Percentiles rank a stretch among this genome's conserved stretches.
Evolutionary conservation across 192 early-diverging fungal genomes (phyloP).

Genomic region (Coemansia furcata): DNA sequence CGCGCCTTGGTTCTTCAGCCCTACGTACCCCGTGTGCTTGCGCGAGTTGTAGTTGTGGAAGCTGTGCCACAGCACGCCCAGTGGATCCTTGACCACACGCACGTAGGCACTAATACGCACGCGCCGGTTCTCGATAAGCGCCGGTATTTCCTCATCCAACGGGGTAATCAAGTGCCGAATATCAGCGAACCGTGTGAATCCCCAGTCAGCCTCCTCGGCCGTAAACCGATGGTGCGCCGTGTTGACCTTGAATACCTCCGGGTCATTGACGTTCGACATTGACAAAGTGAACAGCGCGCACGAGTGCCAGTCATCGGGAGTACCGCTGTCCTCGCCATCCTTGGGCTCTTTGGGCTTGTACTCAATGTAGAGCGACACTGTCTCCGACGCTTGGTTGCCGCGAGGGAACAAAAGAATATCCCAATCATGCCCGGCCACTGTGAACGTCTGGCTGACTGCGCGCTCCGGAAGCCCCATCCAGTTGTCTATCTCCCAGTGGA

Average conservation of each 20-base stretch:
- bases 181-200: constrained; percentile 78
- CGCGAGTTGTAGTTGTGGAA: constrained; percentile 93
- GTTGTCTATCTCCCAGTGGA: constrained; percentile 49
- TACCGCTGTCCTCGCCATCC: constrained; percentile 13
- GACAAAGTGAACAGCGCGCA: constrained; percentile 81
- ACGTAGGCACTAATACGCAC: constrained; percentile 70
- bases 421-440: constrained; percentile 57
- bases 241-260: constrained; percentile 54
- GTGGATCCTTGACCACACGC: constrained; percentile 78
- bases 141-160: constrained; percentile 37
- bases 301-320: constrained; percentile 63
- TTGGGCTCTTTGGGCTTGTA: constrained; percentile 63
- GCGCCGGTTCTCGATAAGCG: constrained; percentile 69
- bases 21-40: constrained; percentile 86
- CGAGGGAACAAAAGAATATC: constrained; percentile 83
- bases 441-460: constrained; percentile 33
- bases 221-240: constrained; percentile 80
- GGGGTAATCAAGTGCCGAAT: constrained; percentile 48
- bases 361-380: constrained; percentile 83
- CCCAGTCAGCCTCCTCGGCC: constrained; percentile 88
- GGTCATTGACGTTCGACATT: constrained; percentile 72
- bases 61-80: constrained; percentile 94
- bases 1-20: constrained; percentile 94
- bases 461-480: constrained; percentile 33
- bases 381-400: constrained; percentile 74